A percentile compares a stretch with the other conserved stretches of the same genome.
Evolutionary conservation across 495 filamentous ascomycete genomes (phyloP).

Genomic region (Podospora tetraspora): DNA sequence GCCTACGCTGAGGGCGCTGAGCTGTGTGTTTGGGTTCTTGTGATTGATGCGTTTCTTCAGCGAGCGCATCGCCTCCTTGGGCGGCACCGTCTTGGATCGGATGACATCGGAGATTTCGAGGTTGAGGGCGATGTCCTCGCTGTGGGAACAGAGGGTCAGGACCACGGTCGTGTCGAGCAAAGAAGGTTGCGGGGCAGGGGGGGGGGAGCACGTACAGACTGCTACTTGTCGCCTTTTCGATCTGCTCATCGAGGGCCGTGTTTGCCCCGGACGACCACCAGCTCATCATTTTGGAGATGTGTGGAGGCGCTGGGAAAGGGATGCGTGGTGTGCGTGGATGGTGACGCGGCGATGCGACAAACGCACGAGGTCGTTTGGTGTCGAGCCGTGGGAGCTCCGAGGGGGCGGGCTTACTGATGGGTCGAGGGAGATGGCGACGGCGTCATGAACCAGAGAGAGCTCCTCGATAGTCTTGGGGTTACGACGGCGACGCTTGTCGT

Average conservation of each 20-base stretch:
- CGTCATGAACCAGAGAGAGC: neutral
- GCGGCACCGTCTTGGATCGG: slow-evolving; percentile 91
- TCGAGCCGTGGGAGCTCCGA: neutral
- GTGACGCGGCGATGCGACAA: slow-evolving; percentile 5
- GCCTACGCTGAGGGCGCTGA: slow-evolving; percentile 82
- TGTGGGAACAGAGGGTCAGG: slow-evolving; percentile 34
- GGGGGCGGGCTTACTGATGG: neutral
- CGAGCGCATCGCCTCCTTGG: slow-evolving; percentile 94
- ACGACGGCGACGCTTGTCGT: neutral
- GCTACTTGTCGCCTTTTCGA: slow-evolving; percentile 88
- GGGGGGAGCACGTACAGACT: slow-evolving; percentile 60
- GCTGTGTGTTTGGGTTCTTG: slow-evolving; percentile 92
- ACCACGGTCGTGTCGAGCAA: slow-evolving; percentile 5
- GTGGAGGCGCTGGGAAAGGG: neutral
- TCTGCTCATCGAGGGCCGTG: slow-evolving; percentile 88
- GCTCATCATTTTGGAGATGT: slow-evolving; percentile 60
- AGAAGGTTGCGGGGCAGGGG: neutral
- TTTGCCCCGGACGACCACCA: slow-evolving; percentile 80
- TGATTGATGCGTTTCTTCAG: slow-evolving; percentile 90
- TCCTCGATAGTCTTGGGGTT: neutral
- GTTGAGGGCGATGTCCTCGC: slow-evolving; percentile 93
- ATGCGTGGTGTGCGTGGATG: neutral
- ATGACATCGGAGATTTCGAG: slow-evolving; percentile 96
- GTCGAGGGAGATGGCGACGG: neutral
- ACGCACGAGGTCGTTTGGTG: neutral